Percentiles rank a stretch among this genome's conserved stretches.
phyloP scores from a whole-genome alignment of 768 basidiomycete species.

The Coprinopsis marcescibilis region DNA sequence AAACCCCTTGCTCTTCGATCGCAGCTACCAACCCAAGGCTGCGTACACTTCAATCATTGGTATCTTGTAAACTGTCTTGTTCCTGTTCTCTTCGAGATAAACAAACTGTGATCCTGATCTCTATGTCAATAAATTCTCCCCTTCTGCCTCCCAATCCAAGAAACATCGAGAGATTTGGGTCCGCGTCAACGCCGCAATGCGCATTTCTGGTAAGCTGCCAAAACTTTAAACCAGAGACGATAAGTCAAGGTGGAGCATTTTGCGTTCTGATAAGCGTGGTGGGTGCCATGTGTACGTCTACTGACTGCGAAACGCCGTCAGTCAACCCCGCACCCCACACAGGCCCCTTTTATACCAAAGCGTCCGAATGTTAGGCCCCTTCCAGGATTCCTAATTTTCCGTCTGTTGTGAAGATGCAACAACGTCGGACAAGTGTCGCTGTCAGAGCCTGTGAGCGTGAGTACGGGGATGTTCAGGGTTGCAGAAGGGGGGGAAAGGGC shows the following conservation, averaged over 20 bases:
- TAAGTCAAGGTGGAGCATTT: too few species aligned
- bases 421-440: conserved; percentile 3
- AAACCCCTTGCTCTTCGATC: conserved; percentile 41
- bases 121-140: neutral
- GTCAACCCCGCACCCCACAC: neutral
- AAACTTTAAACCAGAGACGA: too few species aligned
- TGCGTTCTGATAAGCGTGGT: too few species aligned
- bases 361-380: neutral
- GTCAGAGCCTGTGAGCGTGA: too few species aligned
- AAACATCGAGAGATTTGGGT: too few species aligned
- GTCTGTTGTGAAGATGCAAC: neutral
- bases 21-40: conserved; percentile 40
- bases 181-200: too few species aligned
- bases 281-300: too few species aligned
- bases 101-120: neutral
- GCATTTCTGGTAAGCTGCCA: too few species aligned
- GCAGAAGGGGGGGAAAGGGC: too few species aligned
- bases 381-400: neutral
- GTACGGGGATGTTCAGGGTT: too few species aligned
- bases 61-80: conserved; percentile 11
- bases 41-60: conserved; percentile 28
- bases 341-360: neutral
- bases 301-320: too few species aligned
- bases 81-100: neutral
- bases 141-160: too few species aligned